phyloP scores from a whole-genome alignment of 2,329 filamentous ascomycete genomes.

The Fusarium oligoseptatum region DNA sequence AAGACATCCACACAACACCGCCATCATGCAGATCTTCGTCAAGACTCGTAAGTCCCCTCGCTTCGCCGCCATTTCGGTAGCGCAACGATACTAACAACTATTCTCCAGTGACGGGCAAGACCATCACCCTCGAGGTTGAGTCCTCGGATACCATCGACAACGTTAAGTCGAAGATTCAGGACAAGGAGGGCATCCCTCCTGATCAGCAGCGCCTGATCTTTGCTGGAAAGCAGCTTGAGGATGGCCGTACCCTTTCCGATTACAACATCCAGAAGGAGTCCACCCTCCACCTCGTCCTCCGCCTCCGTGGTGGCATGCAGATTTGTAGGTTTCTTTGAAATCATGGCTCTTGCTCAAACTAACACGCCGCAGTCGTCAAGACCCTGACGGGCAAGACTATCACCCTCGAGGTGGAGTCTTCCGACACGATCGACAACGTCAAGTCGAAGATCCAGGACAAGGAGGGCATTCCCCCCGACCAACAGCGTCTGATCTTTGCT shows the following conservation, averaged over 20 bases:
- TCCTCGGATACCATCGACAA: conserved; percentile 96
- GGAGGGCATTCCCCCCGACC: conserved; percentile 95
- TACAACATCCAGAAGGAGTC: conserved; percentile 74
- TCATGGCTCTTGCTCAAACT: conserved; percentile 11
- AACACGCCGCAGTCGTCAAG: conserved; percentile 70
- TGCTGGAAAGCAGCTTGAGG: conserved; percentile 96
- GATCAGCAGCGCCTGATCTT: conserved; percentile 98
- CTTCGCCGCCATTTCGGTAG: conserved; percentile 17
- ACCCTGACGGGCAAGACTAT: conserved; percentile 95
- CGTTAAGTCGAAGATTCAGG: conserved; percentile 97
- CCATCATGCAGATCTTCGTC: conserved; percentile 96
- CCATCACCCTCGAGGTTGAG: conserved; percentile 76
- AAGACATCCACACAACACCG: conserved; percentile 49
- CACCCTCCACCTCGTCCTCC: conserved; percentile 81
- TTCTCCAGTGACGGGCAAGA: conserved; percentile 76
- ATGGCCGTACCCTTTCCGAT: conserved; percentile 74
- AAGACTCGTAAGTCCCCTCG: conserved; percentile 82
- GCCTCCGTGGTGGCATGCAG: conserved; percentile 75
- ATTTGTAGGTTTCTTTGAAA: conserved; percentile 66
- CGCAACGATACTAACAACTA: conserved; percentile 38
- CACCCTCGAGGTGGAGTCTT: conserved; percentile 89
- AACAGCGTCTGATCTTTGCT: conserved; percentile 95
- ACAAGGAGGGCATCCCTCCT: conserved; percentile 97
- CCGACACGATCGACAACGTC: conserved; percentile 94
- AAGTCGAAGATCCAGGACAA: conserved; percentile 99